Evolutionary conservation across 495 filamentous ascomycete genomes (phyloP), one percentile per base, ranked within the genome.

Genomic region (Hypoxylon lenormandii): DNA sequence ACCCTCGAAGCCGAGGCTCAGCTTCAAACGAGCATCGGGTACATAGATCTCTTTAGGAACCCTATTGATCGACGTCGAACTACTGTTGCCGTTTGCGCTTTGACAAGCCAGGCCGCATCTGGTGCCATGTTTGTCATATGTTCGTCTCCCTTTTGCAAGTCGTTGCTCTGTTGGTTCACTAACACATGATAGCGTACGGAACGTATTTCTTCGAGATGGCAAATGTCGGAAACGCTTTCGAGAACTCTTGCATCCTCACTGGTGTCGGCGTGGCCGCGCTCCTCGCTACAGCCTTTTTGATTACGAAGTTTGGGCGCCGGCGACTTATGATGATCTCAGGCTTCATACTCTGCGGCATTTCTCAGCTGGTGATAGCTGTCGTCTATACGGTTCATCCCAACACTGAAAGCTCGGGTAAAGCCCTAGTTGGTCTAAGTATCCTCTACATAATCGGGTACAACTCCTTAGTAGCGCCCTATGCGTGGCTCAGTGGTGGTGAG

Each of bases 151-250:
- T 15, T 36, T 11, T 30, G n/a, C 10, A 28, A 28, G 28, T 8
- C 12, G 1, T 3, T 23, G 33, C 7, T 22, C 16, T 7, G 19
- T 15, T 26, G 18, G 11, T 18, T 42, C 12, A 18, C 75, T 74
- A 8, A 77, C 38, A 15, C 18, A 30, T 2, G 16, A 11, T 28
- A 81, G 84, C 85, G 0, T 89, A 88, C 68, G 84, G 85, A 50
- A 87, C 87, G 1, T 89, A 89, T 72, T 89, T 89, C 79, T 87
- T 89, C 73, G 80, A 84, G 65, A 89, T 89, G 84, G 84, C 86
- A 26, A 78, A 84, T 33, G 82, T 88, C 7, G 81, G 82, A 18
- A 80, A 85, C 58, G 82, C 87, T 5, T 89, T 89, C 73, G 80
- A 80, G 64, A 88, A 88, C 74, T 77, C 82, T 47, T 86, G 85